phyloP scores from a whole-genome alignment of 1,139 yeast species.

The Hansenula lynferdii region DNA sequence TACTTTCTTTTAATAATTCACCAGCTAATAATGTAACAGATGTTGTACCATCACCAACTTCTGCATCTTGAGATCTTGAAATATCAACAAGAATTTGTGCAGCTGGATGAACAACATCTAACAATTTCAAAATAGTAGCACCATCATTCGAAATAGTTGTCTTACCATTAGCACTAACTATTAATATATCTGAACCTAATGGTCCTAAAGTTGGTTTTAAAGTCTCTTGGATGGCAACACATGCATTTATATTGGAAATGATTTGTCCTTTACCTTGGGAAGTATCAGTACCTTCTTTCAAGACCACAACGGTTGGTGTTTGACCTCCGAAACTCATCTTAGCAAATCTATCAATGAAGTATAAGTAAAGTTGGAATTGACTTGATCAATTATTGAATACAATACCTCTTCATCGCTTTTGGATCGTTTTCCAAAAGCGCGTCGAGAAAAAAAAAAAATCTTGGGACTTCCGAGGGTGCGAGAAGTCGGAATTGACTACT shows the following conservation, averaged over 20 bases:
- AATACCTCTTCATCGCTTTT: too few species aligned
- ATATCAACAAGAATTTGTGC: constrained; percentile 94
- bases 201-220: constrained; percentile 96
- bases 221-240: constrained; percentile 95
- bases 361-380: background rate
- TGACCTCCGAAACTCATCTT: constrained; percentile 92
- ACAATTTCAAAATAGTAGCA: constrained; percentile 86
- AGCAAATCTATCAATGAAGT: too few species aligned
- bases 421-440: constrained; percentile 1
- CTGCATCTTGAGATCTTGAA: constrained; percentile 96
- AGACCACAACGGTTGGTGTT: constrained; percentile 94
- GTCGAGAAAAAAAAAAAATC: constrained; percentile 4
- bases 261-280: constrained; percentile 97
- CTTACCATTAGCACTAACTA: constrained; percentile 76
- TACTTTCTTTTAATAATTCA: constrained; percentile 87
- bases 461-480: too few species aligned
- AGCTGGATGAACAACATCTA: constrained; percentile 98
- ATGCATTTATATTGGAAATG: constrained; percentile 91
- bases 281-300: constrained; percentile 95
- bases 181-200: constrained; percentile 89
- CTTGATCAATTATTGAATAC: background rate
- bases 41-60: constrained; percentile 99
- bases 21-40: constrained; percentile 94
- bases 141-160: constrained; percentile 98
- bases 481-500: too few species aligned